A percentile compares a stretch with the other conserved stretches of the same genome.
Conservation (phyloP, 805 yeast genomes). For the Candida morakotiae region DNA sequence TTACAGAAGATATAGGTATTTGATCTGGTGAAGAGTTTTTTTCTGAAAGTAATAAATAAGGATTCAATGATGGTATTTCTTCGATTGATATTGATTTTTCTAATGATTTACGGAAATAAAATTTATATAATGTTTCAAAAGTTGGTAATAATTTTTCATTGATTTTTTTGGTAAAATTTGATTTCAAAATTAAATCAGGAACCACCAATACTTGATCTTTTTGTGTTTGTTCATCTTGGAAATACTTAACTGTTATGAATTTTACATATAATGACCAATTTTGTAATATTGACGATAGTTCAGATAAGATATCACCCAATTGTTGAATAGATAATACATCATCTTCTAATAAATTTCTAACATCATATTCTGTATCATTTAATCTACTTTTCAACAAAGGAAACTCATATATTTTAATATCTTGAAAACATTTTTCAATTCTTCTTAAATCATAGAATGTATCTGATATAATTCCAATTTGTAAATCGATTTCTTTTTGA, state of each 20-base stretch:
- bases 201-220: constrained; percentile 38
- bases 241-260: constrained; percentile 69
- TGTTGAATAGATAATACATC: constrained; percentile 49
- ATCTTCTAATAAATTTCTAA: constrained; percentile 26
- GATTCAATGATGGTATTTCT: constrained; percentile 56
- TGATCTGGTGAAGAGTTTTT: constrained; percentile 41
- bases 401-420: constrained; percentile 47
- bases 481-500: constrained; percentile 89
- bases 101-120: constrained; percentile 70
- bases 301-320: constrained; percentile 64
- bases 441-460: constrained; percentile 75
- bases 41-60: constrained; percentile 22
- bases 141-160: constrained; percentile 50
- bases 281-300: constrained; percentile 71
- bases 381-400: constrained; percentile 19
- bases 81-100: constrained; percentile 81
- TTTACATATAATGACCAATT: constrained; percentile 81
- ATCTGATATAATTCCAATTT: constrained; percentile 82
- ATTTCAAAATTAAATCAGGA: constrained; percentile 51
- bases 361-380: constrained; percentile 11
- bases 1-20: constrained; percentile 73
- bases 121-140: constrained; percentile 60
- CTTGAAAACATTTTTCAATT: constrained; percentile 51
- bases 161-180: constrained; percentile 56
- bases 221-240: constrained; percentile 12